A percentile compares a stretch with the other conserved stretches of the same genome.
Evolutionary conservation across 2,329 filamentous ascomycete species (phyloP).

Genomic region (Fusarium mangiferae): DNA sequence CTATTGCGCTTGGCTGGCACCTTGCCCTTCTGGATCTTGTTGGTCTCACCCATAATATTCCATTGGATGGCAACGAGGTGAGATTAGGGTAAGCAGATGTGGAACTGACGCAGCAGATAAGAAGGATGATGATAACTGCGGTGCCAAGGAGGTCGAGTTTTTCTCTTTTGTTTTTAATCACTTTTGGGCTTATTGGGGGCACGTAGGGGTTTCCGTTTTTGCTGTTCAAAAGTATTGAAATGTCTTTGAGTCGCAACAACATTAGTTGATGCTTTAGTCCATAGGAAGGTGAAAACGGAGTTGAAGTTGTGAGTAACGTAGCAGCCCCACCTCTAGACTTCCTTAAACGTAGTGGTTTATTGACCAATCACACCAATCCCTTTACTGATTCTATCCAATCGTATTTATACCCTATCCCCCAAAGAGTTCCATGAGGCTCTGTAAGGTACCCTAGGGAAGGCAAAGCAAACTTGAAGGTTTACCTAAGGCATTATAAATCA

Average conservation of each 20-base stretch:
- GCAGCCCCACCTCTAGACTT: background rate
- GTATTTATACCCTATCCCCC: background rate
- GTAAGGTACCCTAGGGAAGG: background rate
- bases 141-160: background rate
- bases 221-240: background rate
- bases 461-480: background rate
- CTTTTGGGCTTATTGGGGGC: background rate
- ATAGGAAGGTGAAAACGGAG: background rate
- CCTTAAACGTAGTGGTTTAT: background rate
- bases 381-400: background rate
- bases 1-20: conserved; percentile 34
- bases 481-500: background rate
- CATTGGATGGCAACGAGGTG: background rate
- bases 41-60: conserved; percentile 20
- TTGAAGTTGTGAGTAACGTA: background rate
- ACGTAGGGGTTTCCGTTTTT: background rate
- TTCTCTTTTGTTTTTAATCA: background rate
- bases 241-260: background rate
- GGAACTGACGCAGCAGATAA: background rate
- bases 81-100: conserved; percentile 6
- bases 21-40: conserved; percentile 27
- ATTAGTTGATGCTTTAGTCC: background rate
- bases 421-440: background rate
- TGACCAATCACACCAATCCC: conserved; percentile 12
- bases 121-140: background rate